Evolutionary conservation across 768 basidiomycete species (phyloP).

Genomic region (Crepidotus variabilis): DNA sequence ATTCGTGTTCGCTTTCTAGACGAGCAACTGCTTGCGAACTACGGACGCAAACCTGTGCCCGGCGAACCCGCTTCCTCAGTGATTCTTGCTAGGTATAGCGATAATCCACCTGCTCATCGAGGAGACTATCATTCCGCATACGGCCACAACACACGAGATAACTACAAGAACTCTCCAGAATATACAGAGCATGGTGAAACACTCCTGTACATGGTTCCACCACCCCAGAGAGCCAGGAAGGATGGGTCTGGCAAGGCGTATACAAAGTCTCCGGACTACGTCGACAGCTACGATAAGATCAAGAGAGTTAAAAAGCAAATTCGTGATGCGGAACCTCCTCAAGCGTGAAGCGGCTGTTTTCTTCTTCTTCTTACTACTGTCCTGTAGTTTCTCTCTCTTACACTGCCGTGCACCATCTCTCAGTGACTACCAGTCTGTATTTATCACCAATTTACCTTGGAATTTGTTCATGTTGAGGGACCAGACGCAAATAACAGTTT

Average conservation of each 20-base stretch:
- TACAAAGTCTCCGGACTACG: slow-evolving; percentile 32
- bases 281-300: slow-evolving; percentile 28
- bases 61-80: slow-evolving; percentile 8
- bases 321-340: not conserved
- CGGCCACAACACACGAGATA: slow-evolving; percentile 22
- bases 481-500: too few species aligned
- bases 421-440: too few species aligned
- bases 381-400: too few species aligned
- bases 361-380: too few species aligned
- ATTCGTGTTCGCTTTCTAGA: slow-evolving; percentile 14
- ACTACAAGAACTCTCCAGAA: slow-evolving; percentile 19
- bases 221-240: slow-evolving; percentile 25
- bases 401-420: too few species aligned
- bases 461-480: too few species aligned
- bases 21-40: slow-evolving; percentile 28
- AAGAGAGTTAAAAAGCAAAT: slow-evolving; percentile 1
- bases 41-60: slow-evolving; percentile 13
- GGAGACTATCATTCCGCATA: slow-evolving; percentile 21
- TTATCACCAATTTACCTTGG: too few species aligned
- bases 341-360: too few species aligned
- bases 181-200: slow-evolving; percentile 11
- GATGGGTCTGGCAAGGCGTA: slow-evolving; percentile 22
- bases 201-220: slow-evolving; percentile 21
- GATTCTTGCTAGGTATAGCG: slow-evolving; percentile 9
- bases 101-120: slow-evolving; percentile 11